Conservation (phyloP, 176 grass and related monocot genomes). For the Lolium multiflorum region DNA sequence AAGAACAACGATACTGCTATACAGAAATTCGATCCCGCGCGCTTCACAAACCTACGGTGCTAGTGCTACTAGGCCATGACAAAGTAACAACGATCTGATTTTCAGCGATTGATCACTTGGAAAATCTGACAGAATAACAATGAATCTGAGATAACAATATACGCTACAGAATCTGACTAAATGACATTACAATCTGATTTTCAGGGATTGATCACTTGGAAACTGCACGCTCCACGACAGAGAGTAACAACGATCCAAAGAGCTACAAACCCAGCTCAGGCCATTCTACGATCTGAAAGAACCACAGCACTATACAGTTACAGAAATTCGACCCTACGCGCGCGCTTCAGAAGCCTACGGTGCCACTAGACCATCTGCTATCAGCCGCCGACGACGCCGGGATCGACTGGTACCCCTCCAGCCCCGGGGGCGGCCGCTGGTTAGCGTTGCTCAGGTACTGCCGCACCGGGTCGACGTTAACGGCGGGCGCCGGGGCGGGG, state of each 20-base stretch:
- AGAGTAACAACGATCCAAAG: not conserved
- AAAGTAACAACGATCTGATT: too few species aligned
- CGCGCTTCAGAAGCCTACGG: conserved; percentile 48
- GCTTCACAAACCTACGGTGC: too few species aligned
- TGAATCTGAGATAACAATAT: too few species aligned
- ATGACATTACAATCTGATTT: too few species aligned
- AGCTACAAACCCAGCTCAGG: not conserved
- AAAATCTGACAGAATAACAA: too few species aligned
- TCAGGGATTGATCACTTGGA: too few species aligned
- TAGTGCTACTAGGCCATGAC: too few species aligned
- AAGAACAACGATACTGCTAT: not conserved
- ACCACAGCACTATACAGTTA: not conserved
- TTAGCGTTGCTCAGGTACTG: conserved; percentile 68
- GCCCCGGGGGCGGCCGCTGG: conserved; percentile 39
- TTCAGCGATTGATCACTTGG: too few species aligned
- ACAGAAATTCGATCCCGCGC: not conserved
- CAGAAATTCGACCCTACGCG: not conserved
- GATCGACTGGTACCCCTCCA: conserved; percentile 26
- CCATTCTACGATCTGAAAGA: not conserved
- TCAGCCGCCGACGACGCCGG: conserved; percentile 30
- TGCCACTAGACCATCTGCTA: conserved; percentile 49
- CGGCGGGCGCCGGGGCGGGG: not conserved
- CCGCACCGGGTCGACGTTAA: conserved; percentile 37
- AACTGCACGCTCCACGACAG: too few species aligned
- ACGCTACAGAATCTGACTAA: too few species aligned